A percentile compares a stretch with the other conserved stretches of the same genome.
These are phyloP conservation scores for Prillingera fragicola DNA, from an alignment of 1,284 basidiomycete genomes.

Conservation along the genomic window DNA sequence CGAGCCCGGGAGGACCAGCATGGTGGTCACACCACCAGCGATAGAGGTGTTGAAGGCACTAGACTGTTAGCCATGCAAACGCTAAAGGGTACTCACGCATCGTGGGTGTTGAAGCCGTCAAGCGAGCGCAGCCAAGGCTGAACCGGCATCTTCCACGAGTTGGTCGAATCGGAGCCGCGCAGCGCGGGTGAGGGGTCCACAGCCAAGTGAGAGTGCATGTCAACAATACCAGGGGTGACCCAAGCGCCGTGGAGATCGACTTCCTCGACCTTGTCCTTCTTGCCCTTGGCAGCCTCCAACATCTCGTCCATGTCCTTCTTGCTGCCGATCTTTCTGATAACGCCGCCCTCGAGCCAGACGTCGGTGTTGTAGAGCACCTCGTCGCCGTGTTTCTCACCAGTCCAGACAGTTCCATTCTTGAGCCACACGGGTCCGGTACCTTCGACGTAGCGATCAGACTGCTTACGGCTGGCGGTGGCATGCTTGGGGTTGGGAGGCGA, in stretches of 20 bases:
- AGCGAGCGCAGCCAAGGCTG: conserved; percentile 52
- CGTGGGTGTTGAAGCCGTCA: conserved; percentile 55
- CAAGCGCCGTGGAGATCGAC: conserved; percentile 49
- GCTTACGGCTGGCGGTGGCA: conserved; percentile 54
- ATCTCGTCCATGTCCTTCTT: conserved; percentile 21
- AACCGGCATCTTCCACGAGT: conserved; percentile 45
- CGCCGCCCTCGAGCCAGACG: conserved; percentile 49
- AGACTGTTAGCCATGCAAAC: background rate
- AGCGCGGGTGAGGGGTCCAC: conserved; percentile 59
- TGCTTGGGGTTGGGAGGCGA: conserved; percentile 24
- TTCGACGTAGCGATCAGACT: conserved; percentile 64
- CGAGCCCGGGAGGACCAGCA: conserved; percentile 51
- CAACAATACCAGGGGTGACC: conserved; percentile 58
- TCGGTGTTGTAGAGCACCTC: conserved; percentile 56
- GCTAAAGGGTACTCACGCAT: conserved; percentile 19
- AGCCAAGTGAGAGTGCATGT: conserved; percentile 75
- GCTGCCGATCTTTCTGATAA: conserved; percentile 48
- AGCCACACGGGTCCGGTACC: conserved; percentile 64
- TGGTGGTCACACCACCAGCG: conserved; percentile 52
- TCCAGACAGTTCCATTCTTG: conserved; percentile 73
- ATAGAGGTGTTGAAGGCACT: conserved; percentile 49
- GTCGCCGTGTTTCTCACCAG: conserved; percentile 59
- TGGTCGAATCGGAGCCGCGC: conserved; percentile 50
- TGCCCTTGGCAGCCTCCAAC: conserved; percentile 6
- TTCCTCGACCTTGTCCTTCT: conserved; percentile 29